Percentiles rank a stretch among this genome's conserved stretches.
Evolutionary conservation across 2,329 filamentous ascomycete genomes (phyloP).

Genomic region (Ceratocystis variospora): DNA sequence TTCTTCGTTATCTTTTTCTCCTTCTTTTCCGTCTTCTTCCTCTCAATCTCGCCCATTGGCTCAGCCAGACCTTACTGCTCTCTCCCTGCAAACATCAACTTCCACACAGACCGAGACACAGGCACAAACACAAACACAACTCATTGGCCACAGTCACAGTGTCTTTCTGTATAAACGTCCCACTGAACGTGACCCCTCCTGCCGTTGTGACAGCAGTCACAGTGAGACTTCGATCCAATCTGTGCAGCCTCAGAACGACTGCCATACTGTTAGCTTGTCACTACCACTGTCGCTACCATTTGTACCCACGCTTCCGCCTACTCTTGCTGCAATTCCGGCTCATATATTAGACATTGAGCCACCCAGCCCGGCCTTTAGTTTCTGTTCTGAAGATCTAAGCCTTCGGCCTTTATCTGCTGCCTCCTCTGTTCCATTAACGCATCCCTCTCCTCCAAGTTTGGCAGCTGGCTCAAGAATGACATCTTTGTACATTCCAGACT

Average conservation of each 20-base stretch:
- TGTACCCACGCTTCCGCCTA: background rate
- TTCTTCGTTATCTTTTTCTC: background rate
- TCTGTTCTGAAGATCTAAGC: conserved; percentile 14
- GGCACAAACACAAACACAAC: conserved; percentile 10
- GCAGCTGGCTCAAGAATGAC: background rate
- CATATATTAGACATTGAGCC: conserved; percentile 7
- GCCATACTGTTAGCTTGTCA: background rate
- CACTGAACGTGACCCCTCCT: background rate
- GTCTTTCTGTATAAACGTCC: background rate
- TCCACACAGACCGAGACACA: conserved; percentile 12
- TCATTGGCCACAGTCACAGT: background rate
- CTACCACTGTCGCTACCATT: background rate
- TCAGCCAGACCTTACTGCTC: background rate
- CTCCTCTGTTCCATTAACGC: conserved; percentile 2
- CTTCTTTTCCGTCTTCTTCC: background rate
- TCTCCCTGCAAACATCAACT: background rate
- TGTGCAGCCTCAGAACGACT: background rate
- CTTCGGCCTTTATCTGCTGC: background rate
- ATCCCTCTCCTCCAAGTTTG: conserved; percentile 4
- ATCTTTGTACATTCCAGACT: conserved; percentile 4
- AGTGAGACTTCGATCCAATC: conserved; percentile 8
- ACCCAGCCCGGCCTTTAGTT: conserved; percentile 15
- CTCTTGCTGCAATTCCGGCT: background rate
- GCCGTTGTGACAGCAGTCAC: conserved; percentile 5
- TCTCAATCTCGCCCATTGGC: background rate